Conservation (phyloP, 345 rosid species). For the Brassica incana region DNA sequence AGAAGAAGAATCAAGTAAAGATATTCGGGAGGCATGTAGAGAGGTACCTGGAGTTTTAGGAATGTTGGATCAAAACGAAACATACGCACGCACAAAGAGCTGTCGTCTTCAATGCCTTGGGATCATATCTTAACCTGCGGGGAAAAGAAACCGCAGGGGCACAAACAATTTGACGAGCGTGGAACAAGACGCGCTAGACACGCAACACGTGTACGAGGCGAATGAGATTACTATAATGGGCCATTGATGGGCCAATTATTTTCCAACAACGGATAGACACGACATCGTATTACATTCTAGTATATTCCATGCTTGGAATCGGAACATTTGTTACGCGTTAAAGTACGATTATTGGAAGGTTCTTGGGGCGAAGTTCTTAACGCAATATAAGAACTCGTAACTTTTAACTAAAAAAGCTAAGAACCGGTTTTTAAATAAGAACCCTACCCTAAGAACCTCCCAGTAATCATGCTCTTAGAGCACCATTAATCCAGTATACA, state of each 20-base stretch:
- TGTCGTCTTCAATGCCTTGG: conserved; percentile 7
- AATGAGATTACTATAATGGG: conserved; percentile 9
- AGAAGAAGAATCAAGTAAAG: neutral
- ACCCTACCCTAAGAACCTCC: too few relatives aligned
- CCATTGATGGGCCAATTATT: conserved; percentile 5
- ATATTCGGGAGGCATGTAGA: neutral
- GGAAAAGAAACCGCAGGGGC: conserved; percentile 12
- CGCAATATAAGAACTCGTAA: too few relatives aligned
- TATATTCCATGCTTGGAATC: too few relatives aligned
- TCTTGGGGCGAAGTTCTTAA: too few relatives aligned
- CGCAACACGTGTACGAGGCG: conserved; percentile 33
- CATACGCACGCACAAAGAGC: conserved; percentile 20
- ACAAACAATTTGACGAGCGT: conserved; percentile 19
- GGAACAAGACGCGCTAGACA: conserved; percentile 8
- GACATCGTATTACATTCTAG: too few relatives aligned
- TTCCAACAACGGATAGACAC: too few relatives aligned
- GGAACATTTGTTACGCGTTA: too few relatives aligned
- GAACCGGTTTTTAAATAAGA: too few relatives aligned
- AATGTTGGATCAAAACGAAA: conserved; percentile 41
- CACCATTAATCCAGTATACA: too few relatives aligned
- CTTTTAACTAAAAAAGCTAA: too few relatives aligned
- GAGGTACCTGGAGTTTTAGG: conserved; percentile 32
- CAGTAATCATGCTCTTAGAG: too few relatives aligned
- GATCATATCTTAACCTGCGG: conserved; percentile 26
- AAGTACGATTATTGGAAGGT: too few relatives aligned